These are phyloP conservation scores for Candida vaughaniae DNA, from an alignment of 805 yeast species.

Conservation along the genomic window DNA sequence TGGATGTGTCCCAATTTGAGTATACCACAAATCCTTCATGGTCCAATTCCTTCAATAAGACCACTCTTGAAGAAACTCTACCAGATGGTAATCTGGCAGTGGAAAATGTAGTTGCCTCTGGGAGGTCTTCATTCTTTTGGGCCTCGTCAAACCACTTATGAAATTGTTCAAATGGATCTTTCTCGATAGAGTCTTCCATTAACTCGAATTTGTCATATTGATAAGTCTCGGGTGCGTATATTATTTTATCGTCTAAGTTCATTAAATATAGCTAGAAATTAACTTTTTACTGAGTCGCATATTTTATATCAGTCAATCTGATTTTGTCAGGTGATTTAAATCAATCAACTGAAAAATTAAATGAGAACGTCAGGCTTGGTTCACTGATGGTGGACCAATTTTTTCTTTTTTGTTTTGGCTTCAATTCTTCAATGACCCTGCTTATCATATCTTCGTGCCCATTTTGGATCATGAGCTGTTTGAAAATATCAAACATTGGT, in stretches of 20 bases:
- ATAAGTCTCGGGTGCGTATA: constrained; percentile 83
- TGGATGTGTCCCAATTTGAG: constrained; percentile 89
- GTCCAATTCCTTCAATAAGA: constrained; percentile 88
- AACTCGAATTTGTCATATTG: constrained; percentile 75
- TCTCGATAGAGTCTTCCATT: constrained; percentile 49
- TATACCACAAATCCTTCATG: constrained; percentile 79
- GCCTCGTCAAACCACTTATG: constrained; percentile 85
- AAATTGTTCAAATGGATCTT: constrained; percentile 76
- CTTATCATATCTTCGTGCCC: constrained; percentile 27
- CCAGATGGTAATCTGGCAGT: constrained; percentile 90
- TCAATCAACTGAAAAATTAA: constrained; percentile 10
- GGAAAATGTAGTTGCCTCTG: constrained; percentile 84
- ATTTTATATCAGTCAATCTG: background rate
- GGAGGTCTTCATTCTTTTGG: constrained; percentile 56
- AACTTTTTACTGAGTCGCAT: background rate
- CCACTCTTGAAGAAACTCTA: constrained; percentile 80
- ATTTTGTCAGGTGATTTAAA: background rate
- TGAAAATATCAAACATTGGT: constrained; percentile 65
- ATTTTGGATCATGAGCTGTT: constrained; percentile 44
- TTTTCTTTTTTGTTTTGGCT: constrained; percentile 5
- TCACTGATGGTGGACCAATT: background rate
- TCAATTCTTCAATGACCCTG: constrained; percentile 3
- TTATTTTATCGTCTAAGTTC: constrained; percentile 19
- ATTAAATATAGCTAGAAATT: no score
- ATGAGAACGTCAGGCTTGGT: constrained; percentile 7